Evolutionary conservation across 495 filamentous ascomycete species (phyloP).

Genomic region (Pyrenopolyporus hunteri): DNA sequence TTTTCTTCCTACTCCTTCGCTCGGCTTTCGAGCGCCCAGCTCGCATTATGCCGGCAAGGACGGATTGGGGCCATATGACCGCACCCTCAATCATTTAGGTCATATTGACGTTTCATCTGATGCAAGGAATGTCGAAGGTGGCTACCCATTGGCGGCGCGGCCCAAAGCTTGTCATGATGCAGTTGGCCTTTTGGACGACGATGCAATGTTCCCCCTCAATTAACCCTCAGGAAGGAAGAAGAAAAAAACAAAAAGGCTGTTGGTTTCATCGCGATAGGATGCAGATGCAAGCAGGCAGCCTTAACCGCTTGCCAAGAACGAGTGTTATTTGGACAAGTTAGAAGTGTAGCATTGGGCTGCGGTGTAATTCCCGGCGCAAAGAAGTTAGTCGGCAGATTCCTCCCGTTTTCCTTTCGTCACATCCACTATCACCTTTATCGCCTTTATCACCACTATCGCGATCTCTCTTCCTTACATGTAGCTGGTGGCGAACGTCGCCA

Average conservation of each 20-base stretch:
- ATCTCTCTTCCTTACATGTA: conserved; percentile 16
- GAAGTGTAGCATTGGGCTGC: conserved; percentile 31
- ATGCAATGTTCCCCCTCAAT: conserved; percentile 11
- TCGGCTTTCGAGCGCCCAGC: conserved; percentile 13
- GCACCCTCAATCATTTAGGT: conserved; percentile 23
- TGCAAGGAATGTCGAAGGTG: conserved; percentile 31
- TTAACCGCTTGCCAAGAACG: conserved; percentile 35
- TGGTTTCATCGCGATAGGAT: conserved; percentile 32
- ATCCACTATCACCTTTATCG: conserved; percentile 29
- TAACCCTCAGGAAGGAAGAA: too few relatives aligned
- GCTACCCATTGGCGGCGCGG: conserved; percentile 20
- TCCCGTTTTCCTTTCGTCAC: conserved; percentile 24
- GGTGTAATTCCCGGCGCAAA: conserved; percentile 38
- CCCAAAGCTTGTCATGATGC: conserved; percentile 30
- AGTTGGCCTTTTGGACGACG: conserved; percentile 22
- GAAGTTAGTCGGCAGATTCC: conserved; percentile 34
- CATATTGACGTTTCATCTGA: conserved; percentile 38
- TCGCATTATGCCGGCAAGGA: conserved; percentile 31
- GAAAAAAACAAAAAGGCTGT: background rate
- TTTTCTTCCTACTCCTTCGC: background rate
- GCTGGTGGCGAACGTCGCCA: background rate
- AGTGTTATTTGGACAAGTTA: conserved; percentile 19
- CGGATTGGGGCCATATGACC: conserved; percentile 34
- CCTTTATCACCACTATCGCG: too few relatives aligned
- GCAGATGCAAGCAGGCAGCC: conserved; percentile 33